These are phyloP conservation scores for Hypoxylon trugodes DNA, from an alignment of 495 filamentous ascomycete genomes.

Conservation along the genomic window DNA sequence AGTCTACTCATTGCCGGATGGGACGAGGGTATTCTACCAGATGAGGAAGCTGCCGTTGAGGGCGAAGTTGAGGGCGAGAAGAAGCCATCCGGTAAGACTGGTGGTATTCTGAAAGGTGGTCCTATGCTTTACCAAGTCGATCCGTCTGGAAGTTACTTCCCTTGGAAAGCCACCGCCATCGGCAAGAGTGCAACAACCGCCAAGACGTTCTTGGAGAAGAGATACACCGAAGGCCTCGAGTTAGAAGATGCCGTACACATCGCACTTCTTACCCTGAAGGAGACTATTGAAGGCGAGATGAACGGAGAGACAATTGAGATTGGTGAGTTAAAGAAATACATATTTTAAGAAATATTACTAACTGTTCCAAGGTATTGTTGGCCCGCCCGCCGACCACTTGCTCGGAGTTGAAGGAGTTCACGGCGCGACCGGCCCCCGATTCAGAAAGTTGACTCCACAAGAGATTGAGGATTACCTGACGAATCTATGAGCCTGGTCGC, in stretches of 20 bases:
- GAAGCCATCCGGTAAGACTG: constrained; percentile 83
- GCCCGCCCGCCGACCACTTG: constrained; percentile 89
- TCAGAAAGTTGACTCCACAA: constrained; percentile 94
- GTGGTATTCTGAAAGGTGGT: constrained; percentile 93
- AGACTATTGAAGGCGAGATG: constrained; percentile 99
- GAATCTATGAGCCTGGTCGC: constrained; percentile 74
- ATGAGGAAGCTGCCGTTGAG: constrained; percentile 57
- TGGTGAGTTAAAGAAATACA: constrained; percentile 62
- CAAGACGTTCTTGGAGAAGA: constrained; percentile 98
- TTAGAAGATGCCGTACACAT: constrained; percentile 99
- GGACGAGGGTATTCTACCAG: constrained; percentile 94
- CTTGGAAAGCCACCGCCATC: constrained; percentile 99
- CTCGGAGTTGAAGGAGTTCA: constrained; percentile 93
- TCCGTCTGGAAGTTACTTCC: constrained; percentile 95
- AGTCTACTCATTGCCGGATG: constrained; percentile 94
- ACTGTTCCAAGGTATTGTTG: constrained; percentile 80
- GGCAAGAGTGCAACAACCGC: constrained; percentile 98
- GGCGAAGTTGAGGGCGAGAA: constrained; percentile 66
- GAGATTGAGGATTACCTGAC: constrained; percentile 99
- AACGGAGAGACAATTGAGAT: constrained; percentile 99
- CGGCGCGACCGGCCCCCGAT: constrained; percentile 87
- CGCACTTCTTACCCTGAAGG: constrained; percentile 95
- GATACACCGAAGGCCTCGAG: constrained; percentile 96
- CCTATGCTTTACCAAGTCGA: constrained; percentile 99
- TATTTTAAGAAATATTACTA: constrained; percentile 37